Base-by-base conservation (phyloP, 2,329 filamentous ascomycete genomes). In the Epichloe festucae region DNA sequence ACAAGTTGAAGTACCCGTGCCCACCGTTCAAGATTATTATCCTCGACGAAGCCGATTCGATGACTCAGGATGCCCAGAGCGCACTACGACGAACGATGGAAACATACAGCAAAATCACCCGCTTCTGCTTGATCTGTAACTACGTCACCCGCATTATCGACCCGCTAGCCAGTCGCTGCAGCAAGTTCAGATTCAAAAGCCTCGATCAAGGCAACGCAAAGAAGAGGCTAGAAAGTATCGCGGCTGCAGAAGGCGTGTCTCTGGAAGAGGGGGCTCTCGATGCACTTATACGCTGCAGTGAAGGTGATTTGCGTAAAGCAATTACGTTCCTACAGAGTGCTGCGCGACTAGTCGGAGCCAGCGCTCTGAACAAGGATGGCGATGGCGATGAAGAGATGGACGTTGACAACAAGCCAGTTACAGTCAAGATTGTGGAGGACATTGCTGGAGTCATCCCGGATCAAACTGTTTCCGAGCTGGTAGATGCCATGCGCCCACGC, bases 11-110 rank as follows among this genome's bases (percentile, higher is more conserved):
- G 63, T 96, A 95, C 63, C 90, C 93, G 0, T 97, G 91, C 65
- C 93, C 93, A 21, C 93, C 93, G 0, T 98, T 96, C 75, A 99
- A 98, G 73, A 95, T 99, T 65, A 91, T 98, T 64, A 89, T 99
- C 55, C 81, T 99, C 54, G 93, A 98, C 69, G 93, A 98, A 72
- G 93, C 93, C 59, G 93, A 99, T 67, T 93, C 86, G 59, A 97
- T 99, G 91, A 98, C 93, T 40, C 91, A 97, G 68, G 94, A 98
- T 70, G 93, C 93, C 12, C 93, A 98, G 73, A 87, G 83, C 54
- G 93, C 94, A 5, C 75, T 98, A 52, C 79, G 93, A 57, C 79
- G 94, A 51, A 98, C 93, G 2, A 99, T 99, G 93, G 93, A 99
- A 72, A 95, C 89, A 45, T 97, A 97, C 69, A 87, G 81, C 67